Evolutionary conservation across 345 rosid species (phyloP), one percentile per base, ranked within the genome.

Genomic region (Turritis glabra): DNA sequence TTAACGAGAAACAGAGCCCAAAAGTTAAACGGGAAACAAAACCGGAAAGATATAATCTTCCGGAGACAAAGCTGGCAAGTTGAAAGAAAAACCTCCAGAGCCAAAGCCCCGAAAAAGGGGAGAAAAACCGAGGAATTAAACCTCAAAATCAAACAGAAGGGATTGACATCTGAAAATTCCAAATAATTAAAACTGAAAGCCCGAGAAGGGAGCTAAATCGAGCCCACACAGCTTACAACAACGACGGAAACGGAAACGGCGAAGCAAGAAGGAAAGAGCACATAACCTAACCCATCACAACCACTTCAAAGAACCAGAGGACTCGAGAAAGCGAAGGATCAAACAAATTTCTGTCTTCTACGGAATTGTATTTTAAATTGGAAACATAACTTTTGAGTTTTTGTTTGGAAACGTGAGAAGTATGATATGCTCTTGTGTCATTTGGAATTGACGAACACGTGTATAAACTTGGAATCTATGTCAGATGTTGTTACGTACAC

Each of bases 401-500:
- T 23, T 25, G 3, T 47, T 12, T 48, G 33, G 25, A 8, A 11
- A 55, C 23, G 73, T 55, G 58, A 41, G 14, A 32, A n/a, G 32
- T 22, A 57, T 68, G 40, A 27, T 13, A 6, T n/a, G 3, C 40
- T 35, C 0, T 0, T 11, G 59, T 48, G 67, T 7, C 29, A 71
- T 5, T 0, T 51, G 23, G 8, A 51, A 15, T 9, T 15, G 53
- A 21, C 1, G 9, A 40, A 72, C 59, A 71, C 67, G 67, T 59
- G 26, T 71, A 23, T 33, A 5, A 55, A 12, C 26, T 33, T 23
- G 13, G 71, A 73, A 74, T 74, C 43, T 57, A 66, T 47, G 72
- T 74, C 43, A 73, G 47, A 35, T 47, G 62, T 56, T 46, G 62
- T 65, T 33, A 50, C 73, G 78, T 75, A 26, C 44, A 58, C 79